Evolutionary conservation across 2,329 filamentous ascomycete genomes (phyloP).

Genomic region (Escovopsis sp.): DNA sequence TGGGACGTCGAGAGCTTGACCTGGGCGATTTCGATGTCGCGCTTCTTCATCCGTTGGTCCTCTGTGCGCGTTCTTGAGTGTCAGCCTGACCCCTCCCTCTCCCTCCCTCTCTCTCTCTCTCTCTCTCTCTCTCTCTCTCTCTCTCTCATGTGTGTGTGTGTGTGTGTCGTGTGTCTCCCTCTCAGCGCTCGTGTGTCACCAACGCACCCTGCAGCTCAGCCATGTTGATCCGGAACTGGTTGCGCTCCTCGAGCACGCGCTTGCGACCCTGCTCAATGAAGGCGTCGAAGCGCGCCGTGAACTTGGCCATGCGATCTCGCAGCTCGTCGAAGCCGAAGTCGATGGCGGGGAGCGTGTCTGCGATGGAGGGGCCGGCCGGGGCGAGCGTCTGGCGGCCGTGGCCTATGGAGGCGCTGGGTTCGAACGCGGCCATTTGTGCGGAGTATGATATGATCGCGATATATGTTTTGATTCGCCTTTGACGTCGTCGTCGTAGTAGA

Average conservation of each 20-base stretch:
- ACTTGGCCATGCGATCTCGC: conserved; percentile 86
- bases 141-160: too few relatives aligned
- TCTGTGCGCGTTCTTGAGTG: conserved; percentile 34
- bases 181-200: too few relatives aligned
- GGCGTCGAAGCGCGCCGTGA: conserved; percentile 77
- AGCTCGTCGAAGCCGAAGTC: conserved; percentile 95
- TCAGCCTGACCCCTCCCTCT: too few relatives aligned
- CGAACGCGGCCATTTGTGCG: conserved; percentile 55
- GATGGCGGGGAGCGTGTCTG: conserved; percentile 68
- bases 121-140: too few relatives aligned
- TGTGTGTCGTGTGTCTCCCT: too few relatives aligned
- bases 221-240: conserved; percentile 81
- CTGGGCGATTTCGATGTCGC: conserved; percentile 70
- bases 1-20: conserved; percentile 56
- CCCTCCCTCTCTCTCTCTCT: too few relatives aligned
- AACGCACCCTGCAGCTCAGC: conserved; percentile 72
- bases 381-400: conserved; percentile 41
- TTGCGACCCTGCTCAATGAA: conserved; percentile 90
- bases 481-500: too few relatives aligned
- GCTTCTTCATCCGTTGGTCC: conserved; percentile 79
- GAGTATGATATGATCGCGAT: too few relatives aligned
- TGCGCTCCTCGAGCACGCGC: conserved; percentile 80
- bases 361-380: conserved; percentile 48
- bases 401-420: conserved; percentile 53
- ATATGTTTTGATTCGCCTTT: not conserved